Base-by-base conservation (phyloP, 345 rosid species). In the Citrus australasica region DNA sequence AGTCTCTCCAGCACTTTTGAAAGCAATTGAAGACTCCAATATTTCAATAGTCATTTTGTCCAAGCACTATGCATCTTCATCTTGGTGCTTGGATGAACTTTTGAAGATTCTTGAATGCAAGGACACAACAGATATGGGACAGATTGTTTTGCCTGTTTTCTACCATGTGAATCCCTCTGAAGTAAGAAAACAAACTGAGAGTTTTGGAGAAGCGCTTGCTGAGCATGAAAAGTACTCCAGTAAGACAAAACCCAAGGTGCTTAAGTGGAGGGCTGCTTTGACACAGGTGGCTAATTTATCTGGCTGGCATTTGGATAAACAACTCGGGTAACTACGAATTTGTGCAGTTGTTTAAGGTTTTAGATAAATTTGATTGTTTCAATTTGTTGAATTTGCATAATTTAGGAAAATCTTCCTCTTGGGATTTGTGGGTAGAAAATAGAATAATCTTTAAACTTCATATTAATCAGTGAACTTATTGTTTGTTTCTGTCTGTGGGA, bases 131-230 rank as follows among this genome's bases (percentile, higher is more conserved):
- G 14, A 46, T 7, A 27, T 2, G 61, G 61, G 61, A 48, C 61
- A 28, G 74, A 19, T 70, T 9, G 38, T 72, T 32, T n/a, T 73
- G n/a, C 66, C 76, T 3, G 66, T 73, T 55, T 73, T 73, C 66
- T 35, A 73, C 19, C 75, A 58, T 58, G 66, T 58, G 1, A 33
- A 10, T 30, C 66, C 32, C 9, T 73, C 53, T 58, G 66, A 73
- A 14, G 13, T 73, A 4, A 13, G 66, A 10, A 73, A 73, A 73
- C 53, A 58, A 59, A 53, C 63, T 24, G 24, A 22, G 10, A 48
- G 16, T 25, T 42, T 24, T 16, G 37, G 4, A 21, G 32, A 21
- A 69, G 37, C 33, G 14, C 51, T 46, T 69, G 35, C 55, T 25
- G 3, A 24, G 25, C 66, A 60, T 9, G 64, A 24, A 60, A 60